Percentiles rank a stretch among this genome's conserved stretches.
These are phyloP conservation scores for Neofusicoccum sp. DNA, from an alignment of 2,329 filamentous ascomycete species.

Conservation along the genomic window DNA sequence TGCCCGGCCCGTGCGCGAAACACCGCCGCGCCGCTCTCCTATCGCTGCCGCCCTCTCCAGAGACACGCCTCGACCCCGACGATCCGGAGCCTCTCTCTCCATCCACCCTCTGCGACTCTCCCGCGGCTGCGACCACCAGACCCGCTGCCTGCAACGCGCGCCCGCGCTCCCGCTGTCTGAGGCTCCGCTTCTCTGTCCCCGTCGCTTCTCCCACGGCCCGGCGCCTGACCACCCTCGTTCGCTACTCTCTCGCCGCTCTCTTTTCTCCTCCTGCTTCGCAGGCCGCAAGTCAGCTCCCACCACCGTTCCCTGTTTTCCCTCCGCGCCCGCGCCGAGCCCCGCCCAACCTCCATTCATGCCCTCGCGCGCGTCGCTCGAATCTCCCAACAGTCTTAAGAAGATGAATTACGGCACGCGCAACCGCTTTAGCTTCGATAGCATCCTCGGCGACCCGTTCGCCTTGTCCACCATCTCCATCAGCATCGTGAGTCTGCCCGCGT, in stretches of 20 bases:
- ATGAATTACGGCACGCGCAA: constrained; percentile 64
- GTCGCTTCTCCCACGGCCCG: constrained; percentile 20
- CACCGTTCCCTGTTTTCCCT: constrained; percentile 2
- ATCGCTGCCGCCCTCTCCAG: constrained; percentile 15
- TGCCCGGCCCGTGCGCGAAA: constrained; percentile 10
- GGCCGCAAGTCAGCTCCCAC: not conserved
- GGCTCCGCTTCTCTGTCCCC: constrained; percentile 15
- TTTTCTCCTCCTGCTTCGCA: constrained; percentile 7
- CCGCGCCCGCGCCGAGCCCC: not conserved
- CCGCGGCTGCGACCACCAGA: constrained; percentile 17
- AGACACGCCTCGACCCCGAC: constrained; percentile 20
- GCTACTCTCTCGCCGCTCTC: constrained; percentile 17
- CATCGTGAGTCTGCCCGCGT: constrained; percentile 63
- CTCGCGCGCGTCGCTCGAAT: constrained; percentile 69
- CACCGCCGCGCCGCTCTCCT: constrained; percentile 18
- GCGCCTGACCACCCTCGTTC: constrained; percentile 22
- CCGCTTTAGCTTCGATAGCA: constrained; percentile 78
- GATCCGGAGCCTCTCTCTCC: constrained; percentile 17
- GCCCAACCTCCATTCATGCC: constrained; percentile 59
- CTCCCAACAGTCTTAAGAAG: constrained; percentile 72
- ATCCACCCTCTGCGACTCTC: not conserved
- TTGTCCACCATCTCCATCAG: constrained; percentile 92
- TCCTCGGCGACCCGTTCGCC: constrained; percentile 94
- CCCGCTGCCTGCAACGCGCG: constrained; percentile 6
- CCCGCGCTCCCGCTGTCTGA: constrained; percentile 16